A percentile compares a stretch with the other conserved stretches of the same genome.
These are phyloP conservation scores for Acmispon strigosus DNA, from an alignment of 306 rosid species.

Conservation along the genomic window DNA sequence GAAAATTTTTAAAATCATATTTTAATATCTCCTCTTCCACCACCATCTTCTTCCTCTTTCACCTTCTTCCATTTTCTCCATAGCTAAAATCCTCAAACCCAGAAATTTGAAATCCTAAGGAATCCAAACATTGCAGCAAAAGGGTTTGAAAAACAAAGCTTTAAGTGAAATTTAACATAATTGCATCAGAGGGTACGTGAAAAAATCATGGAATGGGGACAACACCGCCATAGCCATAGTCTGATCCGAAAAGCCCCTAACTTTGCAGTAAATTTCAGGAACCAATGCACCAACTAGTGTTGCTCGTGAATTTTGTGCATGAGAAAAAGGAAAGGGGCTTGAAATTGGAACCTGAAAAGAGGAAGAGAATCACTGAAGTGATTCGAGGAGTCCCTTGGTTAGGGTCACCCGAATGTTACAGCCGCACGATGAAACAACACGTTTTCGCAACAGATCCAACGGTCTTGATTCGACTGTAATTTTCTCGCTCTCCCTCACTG, in stretches of 20 bases:
- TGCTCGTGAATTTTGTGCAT: conserved; percentile 1
- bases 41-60: no score
- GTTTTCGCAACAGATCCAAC: neutral
- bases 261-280: neutral
- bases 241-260: neutral
- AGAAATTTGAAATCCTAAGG: no score
- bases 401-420: neutral
- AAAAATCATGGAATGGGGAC: conserved; percentile 1
- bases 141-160: neutral
- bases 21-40: no score
- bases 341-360: conserved; percentile 26
- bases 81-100: no score
- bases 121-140: no score
- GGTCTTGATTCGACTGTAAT: neutral
- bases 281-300: neutral
- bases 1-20: no score
- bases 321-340: neutral
- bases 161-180: conserved; percentile 9
- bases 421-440: neutral
- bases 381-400: neutral
- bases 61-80: no score
- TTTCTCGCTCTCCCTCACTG: no score
- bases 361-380: neutral
- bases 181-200: neutral
- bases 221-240: conserved; percentile 9